Evolutionary conservation across 1,284 basidiomycete genomes (phyloP).

Genomic region (Cutaneotrichosporon sp.): DNA sequence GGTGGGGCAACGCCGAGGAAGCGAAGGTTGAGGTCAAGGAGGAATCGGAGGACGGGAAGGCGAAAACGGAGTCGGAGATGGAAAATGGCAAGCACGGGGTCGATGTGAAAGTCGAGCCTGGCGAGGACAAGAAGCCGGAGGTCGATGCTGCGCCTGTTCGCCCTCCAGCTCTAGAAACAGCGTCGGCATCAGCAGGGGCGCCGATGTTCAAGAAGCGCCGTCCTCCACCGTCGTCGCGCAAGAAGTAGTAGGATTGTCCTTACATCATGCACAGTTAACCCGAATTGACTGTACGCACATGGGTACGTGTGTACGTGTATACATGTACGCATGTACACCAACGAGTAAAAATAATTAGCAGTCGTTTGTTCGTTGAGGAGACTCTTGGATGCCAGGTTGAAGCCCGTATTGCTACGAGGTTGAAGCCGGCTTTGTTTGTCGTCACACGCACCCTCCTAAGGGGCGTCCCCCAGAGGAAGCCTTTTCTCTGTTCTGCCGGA

Average conservation of each 20-base stretch:
- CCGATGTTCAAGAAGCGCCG: conserved; percentile 50
- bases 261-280: too few species aligned
- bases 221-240: conserved; percentile 37
- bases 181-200: conserved; percentile 10
- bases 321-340: too few species aligned
- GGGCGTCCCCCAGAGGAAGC: too few species aligned
- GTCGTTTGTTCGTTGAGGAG: too few species aligned
- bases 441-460: too few species aligned
- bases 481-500: too few species aligned
- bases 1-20: conserved; percentile 22
- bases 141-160: conserved; percentile 2
- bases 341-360: too few species aligned
- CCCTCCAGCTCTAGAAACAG: background rate
- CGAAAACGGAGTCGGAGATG: background rate
- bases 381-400: too few species aligned
- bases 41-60: conserved; percentile 5
- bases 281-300: too few species aligned
- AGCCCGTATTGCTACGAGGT: too few species aligned
- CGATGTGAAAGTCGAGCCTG: background rate
- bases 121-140: background rate
- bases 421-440: too few species aligned
- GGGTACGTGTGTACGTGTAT: conserved; percentile 1
- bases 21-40: conserved; percentile 7
- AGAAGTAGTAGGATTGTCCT: too few species aligned
- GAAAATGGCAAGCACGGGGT: background rate